These are phyloP conservation scores for Nothophytophthora sp. DNA, from an alignment of 352 stramenopile species.

Conservation along the genomic window DNA sequence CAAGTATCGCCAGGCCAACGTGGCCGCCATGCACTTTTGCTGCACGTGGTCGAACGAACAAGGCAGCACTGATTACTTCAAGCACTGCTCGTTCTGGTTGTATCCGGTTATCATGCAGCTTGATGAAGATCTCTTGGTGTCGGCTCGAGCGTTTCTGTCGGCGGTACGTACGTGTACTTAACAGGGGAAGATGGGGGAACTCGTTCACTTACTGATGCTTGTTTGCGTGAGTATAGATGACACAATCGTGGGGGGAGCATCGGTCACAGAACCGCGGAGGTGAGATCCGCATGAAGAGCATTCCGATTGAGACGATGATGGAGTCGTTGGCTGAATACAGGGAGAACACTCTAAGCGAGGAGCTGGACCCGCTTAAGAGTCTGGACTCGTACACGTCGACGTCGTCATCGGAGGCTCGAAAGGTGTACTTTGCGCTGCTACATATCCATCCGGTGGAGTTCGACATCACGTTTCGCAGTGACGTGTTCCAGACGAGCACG, in stretches of 20 bases:
- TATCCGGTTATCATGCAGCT: constrained; percentile 84
- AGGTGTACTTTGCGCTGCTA: constrained; percentile 88
- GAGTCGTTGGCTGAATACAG: constrained; percentile 76
- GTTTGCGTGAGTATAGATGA: constrained; percentile 38
- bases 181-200: not conserved
- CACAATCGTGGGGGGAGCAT: constrained; percentile 64
- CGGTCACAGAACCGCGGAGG: constrained; percentile 68
- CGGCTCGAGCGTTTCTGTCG: constrained; percentile 74
- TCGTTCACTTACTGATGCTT: constrained; percentile 7
- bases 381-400: constrained; percentile 62
- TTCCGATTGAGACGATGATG: constrained; percentile 82
- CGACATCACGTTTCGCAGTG: constrained; percentile 88
- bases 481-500: constrained; percentile 78
- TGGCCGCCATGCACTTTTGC: constrained; percentile 87
- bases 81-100: constrained; percentile 89
- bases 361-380: constrained; percentile 80
- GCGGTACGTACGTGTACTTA: constrained; percentile 32
- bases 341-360: constrained; percentile 75
- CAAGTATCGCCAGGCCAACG: constrained; percentile 75
- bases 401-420: constrained; percentile 72
- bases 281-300: constrained; percentile 82
- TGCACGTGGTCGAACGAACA: constrained; percentile 91
- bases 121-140: constrained; percentile 84
- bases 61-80: constrained; percentile 88
- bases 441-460: constrained; percentile 89